Evolutionary conservation across 2,329 filamentous ascomycete genomes (phyloP), one percentile per base, ranked within the genome.

Genomic region (Hortaea sp.): DNA sequence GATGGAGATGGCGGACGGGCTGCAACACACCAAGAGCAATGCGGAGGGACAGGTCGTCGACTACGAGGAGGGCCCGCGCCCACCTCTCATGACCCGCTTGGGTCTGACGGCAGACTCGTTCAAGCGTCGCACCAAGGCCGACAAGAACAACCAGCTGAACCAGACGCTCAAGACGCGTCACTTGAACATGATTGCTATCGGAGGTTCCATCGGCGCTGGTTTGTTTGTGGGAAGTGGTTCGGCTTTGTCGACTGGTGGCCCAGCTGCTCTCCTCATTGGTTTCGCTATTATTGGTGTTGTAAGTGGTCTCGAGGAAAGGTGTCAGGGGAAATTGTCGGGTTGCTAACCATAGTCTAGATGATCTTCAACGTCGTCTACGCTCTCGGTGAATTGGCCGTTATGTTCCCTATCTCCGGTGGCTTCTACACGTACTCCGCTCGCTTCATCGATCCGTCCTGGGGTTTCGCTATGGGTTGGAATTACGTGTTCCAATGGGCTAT

Each of bases 361-460:
- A 20, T 20, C 20, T 20, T 63, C 45, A 57, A 60, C 37, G 61
- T 66, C 30, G 62, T 65, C 53, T 60, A 65, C 29, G 60, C 59
- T 6, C 51, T 67, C 28, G 65, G 57, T 7, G 64, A 67, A 45
- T 47, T 66, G 13, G 59, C 58, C 55, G 34, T 55, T 29, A 60
- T 50, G 48, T 35, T 35, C 38, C 63, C 63, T 5, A 57, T 63
- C 39, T 63, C 61, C 12, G 63, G 63, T 35, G 54, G 57, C 9
- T 64, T 66, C 52, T 58, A 64, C 44, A 61, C 60, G 39, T 63
- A 62, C 49, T 59, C 60, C 7, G 53, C 52, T 41, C 55, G 61
- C 29, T 60, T 67, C 43, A 53, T 69, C 42, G 65, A 68, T 45
- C 64, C 65, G 6, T 57, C 52, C 5, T 57, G 52, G 55, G 60